Base-by-base conservation (phyloP, 305 asterid species). In the Fraxinus dipetala region DNA sequence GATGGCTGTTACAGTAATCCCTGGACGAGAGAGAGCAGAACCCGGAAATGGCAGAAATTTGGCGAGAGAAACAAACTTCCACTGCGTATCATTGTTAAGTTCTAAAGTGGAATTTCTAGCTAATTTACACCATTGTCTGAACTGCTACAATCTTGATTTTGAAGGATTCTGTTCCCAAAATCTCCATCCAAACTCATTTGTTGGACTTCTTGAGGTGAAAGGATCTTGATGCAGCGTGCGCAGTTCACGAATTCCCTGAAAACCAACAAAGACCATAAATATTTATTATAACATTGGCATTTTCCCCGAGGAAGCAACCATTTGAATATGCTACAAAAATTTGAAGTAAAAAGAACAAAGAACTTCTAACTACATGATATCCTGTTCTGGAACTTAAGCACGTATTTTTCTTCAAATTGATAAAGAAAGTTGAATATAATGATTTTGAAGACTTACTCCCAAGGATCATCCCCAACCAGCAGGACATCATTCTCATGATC, bases 391-490 rank as follows among this genome's bases (percentile, higher is more conserved):
- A 54, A 54, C 63, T n/a, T 1, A 6, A 6, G 65, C 65, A n/a
- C 22, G 18, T n/a, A 54, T 54, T 54, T 54, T 54, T 54, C 65
- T 18, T 54, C 26, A n/a, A 54, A 54, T 54, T 54, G 26, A 54
- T 54, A 5, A 54, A 54, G 65, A 51, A 51, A 51, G 61, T 51
- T 51, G 22, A 54, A 54, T 54, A n/a, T 2, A 26, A n/a, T n/a
- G 26, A 18, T 54, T 54, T 54, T 54, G 26, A 54, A 51, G 24
- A 88, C 99, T 78, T 93, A 96, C 99, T 96, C 99, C 98, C 98
- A 96, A 56, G 99, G 99, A 84, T 96, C 99, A 82, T 94, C 99
- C 0, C 99, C 99, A 77, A 96, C 99, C 11, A 96, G 90, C 79
- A 96, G 87, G 77, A 90, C 97, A 28, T 96, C 99, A 31, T 90